A percentile compares a stretch with the other conserved stretches of the same genome.
Evolutionary conservation across 2,329 filamentous ascomycete species (phyloP).

Genomic region (Aureobasidium sp.): DNA sequence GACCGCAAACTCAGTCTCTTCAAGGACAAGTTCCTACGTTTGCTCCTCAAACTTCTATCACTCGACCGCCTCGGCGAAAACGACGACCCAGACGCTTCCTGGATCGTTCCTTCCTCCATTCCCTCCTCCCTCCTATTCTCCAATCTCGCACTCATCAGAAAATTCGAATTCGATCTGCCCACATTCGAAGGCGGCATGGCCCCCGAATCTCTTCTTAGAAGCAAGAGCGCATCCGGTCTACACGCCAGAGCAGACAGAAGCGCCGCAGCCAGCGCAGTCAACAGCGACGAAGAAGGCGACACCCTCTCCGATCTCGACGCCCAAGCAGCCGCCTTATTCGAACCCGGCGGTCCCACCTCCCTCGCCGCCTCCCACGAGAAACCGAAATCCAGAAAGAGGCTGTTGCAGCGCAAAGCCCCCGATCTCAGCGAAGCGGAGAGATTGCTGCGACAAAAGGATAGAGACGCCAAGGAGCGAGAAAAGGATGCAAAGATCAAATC

Average conservation of each 20-base stretch:
- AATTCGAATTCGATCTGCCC: constrained; percentile 71
- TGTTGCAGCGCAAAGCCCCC: constrained; percentile 35
- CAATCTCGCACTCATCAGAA: constrained; percentile 64
- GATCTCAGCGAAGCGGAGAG: constrained; percentile 57
- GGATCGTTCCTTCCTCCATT: constrained; percentile 66
- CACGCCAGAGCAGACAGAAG: constrained; percentile 11
- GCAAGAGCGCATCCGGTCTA: constrained; percentile 49
- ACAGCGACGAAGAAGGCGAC: constrained; percentile 16
- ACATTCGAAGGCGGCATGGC: constrained; percentile 67
- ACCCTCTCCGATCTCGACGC: constrained; percentile 32
- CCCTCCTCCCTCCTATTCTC: constrained; percentile 61
- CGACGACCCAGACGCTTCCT: constrained; percentile 68
- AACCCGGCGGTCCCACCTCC: constrained; percentile 58
- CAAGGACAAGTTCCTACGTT: constrained; percentile 79
- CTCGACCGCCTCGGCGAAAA: constrained; percentile 59
- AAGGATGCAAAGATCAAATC: constrained; percentile 78
- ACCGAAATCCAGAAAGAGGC: constrained; percentile 55
- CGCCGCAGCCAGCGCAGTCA: constrained; percentile 8
- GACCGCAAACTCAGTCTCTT: constrained; percentile 68
- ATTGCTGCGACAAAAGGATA: constrained; percentile 53
- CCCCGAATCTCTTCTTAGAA: constrained; percentile 72
- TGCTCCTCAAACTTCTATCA: constrained; percentile 72
- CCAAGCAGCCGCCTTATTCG: constrained; percentile 51
- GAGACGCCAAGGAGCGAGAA: constrained; percentile 64
- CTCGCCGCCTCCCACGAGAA: constrained; percentile 33